These are phyloP conservation scores for Thermomucor indicae-seudaticae DNA, from an alignment of 371 early-diverging fungal species.

Conservation along the genomic window DNA sequence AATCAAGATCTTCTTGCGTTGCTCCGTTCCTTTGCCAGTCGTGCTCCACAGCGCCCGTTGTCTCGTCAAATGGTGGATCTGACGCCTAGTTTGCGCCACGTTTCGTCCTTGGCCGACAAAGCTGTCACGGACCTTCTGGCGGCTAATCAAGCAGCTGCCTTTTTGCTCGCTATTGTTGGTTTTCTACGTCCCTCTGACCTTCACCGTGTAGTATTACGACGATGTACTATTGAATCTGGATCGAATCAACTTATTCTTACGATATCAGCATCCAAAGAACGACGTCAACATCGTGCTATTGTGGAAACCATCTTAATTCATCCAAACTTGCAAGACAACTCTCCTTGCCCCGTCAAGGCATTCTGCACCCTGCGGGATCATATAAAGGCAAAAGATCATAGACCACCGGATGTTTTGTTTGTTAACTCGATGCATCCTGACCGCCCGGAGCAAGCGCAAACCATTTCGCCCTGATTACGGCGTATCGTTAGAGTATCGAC, in stretches of 20 bases:
- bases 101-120: not conserved
- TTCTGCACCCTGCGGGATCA: not conserved
- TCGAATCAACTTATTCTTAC: too few relatives aligned
- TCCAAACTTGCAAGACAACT: not conserved
- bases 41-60: not conserved
- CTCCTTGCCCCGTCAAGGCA: constrained; percentile 3
- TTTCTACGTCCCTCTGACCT: constrained; percentile 8
- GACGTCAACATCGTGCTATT: not conserved
- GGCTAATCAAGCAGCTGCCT: not conserved
- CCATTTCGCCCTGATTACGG: not conserved
- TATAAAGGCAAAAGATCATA: not conserved
- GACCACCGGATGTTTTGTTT: constrained; percentile 1
- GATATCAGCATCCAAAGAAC: constrained; percentile 45
- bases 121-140: not conserved
- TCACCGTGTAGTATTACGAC: not conserved
- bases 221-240: too few relatives aligned
- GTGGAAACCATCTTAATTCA: not conserved
- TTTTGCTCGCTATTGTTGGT: not conserved
- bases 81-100: not conserved
- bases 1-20: not conserved
- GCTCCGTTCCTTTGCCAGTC: not conserved
- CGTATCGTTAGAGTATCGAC: constrained; percentile 1
- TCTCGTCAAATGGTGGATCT: not conserved
- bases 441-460: not conserved
- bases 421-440: not conserved